Percentiles rank a stretch among this genome's conserved stretches.
phyloP scores from a whole-genome alignment of 371 early-diverging fungal species.

The Rhizopus arrhizus region DNA sequence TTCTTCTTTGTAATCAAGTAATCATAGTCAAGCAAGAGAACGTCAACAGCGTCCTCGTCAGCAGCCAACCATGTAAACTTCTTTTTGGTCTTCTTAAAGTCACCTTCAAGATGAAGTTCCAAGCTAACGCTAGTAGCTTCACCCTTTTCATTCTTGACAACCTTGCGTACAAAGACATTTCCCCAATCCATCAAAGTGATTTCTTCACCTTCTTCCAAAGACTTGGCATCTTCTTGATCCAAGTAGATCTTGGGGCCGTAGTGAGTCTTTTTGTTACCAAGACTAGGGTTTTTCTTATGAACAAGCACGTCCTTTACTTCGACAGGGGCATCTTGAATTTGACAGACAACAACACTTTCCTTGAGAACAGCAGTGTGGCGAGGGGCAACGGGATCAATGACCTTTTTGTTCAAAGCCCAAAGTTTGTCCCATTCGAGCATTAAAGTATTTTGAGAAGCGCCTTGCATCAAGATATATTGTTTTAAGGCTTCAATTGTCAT shows the following conservation, averaged over 20 bases:
- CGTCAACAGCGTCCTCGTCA: constrained; percentile 59
- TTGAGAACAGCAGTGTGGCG: constrained; percentile 86
- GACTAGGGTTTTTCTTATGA: constrained; percentile 95
- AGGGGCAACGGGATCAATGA: constrained; percentile 95
- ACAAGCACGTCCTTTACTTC: constrained; percentile 74
- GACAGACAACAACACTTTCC: constrained; percentile 69
- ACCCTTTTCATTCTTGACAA: constrained; percentile 57
- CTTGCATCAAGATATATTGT: constrained; percentile 99
- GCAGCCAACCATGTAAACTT: constrained; percentile 98
- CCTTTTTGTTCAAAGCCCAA: constrained; percentile 98
- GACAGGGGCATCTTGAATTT: constrained; percentile 61
- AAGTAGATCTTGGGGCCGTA: constrained; percentile 82
- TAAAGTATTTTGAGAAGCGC: constrained; percentile 95
- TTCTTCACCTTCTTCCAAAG: constrained; percentile 88
- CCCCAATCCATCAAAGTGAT: constrained; percentile 99
- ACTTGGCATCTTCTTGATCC: constrained; percentile 89
- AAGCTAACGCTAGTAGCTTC: constrained; percentile 56
- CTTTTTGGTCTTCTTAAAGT: constrained; percentile 98
- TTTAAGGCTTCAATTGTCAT: constrained; percentile 98
- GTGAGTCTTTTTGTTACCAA: constrained; percentile 89
- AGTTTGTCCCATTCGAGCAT: constrained; percentile 99
- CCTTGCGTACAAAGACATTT: constrained; percentile 87
- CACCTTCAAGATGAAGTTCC: constrained; percentile 90
- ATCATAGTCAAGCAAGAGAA: constrained; percentile 88
- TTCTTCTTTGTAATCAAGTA: constrained; percentile 97